Evolutionary conservation across 257 asterid genomes (phyloP), one percentile per base, ranked within the genome.

Genomic region (Primulina eburnea): DNA sequence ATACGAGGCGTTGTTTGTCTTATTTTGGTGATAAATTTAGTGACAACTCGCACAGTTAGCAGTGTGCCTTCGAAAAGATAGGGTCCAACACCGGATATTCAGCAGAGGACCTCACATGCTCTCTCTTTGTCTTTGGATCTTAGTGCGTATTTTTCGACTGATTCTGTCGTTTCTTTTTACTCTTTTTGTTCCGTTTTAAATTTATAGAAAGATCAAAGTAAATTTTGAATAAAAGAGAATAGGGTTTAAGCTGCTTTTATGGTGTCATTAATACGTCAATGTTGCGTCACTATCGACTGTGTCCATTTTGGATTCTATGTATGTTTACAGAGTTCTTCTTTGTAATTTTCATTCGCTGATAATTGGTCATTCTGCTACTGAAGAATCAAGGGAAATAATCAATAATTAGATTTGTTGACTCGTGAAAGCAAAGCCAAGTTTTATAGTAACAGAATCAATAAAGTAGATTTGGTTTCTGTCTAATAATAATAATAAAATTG

Each of bases 401-500:
- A 73, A 60, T 64, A 64, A 67, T 67, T 62, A 62, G 62, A 38
- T 11, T 53, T 12, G 60, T 62, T 71, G 73, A 76, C 53, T 35
- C 24, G 3, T 1, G 24, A 52, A 65, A 60, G 58, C 6, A 69
- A 1, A 69, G 17, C 62, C 38, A 9, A 53, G 73, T 10, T 40
- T 58, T 26, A 18, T 24, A 3, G 11, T 35, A 17, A 43, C 38
- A 65, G 65, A 68, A 79, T 71, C 69, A 28, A 8, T 40, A 71
- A 76, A 79, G 62, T 74, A 55, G 83, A 79, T 75, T 66, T 62
- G 61, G 77, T 75, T 14, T 80, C 68, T 75, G 65, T 24, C n/a
- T 67, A 55, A 61, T 53, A 40, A 61, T 55, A 62, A 43, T 2
- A 37, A 37, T 47, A 50, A 26, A 35, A 68, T 73, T 62, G 67